Evolutionary conservation across 305 asterid genomes (phyloP).

Genomic region (Fraxinus nigra): DNA sequence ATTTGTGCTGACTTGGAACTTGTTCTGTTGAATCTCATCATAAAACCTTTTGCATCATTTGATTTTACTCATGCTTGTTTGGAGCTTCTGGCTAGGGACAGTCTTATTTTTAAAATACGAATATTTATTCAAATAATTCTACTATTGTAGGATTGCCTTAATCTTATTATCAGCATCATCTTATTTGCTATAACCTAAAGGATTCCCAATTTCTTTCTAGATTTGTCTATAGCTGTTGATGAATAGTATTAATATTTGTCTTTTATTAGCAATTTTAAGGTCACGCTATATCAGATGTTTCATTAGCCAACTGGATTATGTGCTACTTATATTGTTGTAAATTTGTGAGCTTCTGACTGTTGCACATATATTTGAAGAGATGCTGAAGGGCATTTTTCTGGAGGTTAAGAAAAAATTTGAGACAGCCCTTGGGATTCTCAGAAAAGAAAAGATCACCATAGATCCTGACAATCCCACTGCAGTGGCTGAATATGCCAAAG

Average conservation of each 20-base stretch:
- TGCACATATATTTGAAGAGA: slow-evolving; percentile 48
- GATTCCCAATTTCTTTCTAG: neutral
- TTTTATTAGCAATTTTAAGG: neutral
- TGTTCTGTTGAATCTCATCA: neutral
- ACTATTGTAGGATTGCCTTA: neutral
- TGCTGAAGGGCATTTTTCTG: slow-evolving; percentile 87
- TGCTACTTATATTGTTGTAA: slow-evolving; percentile 3
- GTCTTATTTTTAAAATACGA: neutral
- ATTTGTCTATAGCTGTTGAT: neutral
- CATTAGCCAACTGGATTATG: neutral
- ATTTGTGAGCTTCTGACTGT: slow-evolving; percentile 30
- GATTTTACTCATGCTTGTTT: neutral
- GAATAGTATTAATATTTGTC: neutral
- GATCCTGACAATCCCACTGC: slow-evolving; percentile 86
- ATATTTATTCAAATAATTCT: neutral
- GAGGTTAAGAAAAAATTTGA: slow-evolving; percentile 88
- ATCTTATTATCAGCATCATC: neutral
- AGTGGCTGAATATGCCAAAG: slow-evolving; percentile 75
- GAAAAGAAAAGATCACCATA: slow-evolving; percentile 81
- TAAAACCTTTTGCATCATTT: neutral
- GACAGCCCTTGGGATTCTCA: slow-evolving; percentile 71
- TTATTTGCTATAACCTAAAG: neutral
- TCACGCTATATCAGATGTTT: neutral
- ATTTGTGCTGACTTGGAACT: neutral
- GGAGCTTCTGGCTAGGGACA: neutral